A percentile compares a stretch with the other conserved stretches of the same genome.
These are phyloP conservation scores for Pyrus bretschneideri DNA, from an alignment of 306 rosid genomes.

Conservation along the genomic window DNA sequence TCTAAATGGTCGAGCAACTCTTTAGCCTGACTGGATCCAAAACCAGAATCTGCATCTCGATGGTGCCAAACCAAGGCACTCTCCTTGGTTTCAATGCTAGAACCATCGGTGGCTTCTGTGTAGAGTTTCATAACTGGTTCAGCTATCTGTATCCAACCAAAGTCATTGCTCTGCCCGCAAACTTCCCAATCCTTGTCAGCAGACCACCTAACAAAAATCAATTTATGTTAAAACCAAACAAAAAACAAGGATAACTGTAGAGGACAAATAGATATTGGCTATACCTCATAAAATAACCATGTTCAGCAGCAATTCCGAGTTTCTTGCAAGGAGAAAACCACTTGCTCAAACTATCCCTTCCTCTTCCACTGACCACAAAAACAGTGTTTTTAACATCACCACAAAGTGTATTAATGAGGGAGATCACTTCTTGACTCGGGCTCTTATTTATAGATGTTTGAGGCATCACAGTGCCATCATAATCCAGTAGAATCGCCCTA, in stretches of 20 bases:
- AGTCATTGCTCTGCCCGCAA: constrained; percentile 45
- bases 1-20: constrained; percentile 66
- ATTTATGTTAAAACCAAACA: background rate
- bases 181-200: constrained; percentile 45
- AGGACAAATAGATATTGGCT: background rate
- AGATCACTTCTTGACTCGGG: constrained; percentile 39
- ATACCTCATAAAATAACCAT: constrained; percentile 55
- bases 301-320: constrained; percentile 57
- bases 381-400: constrained; percentile 40
- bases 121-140: constrained; percentile 61
- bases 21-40: constrained; percentile 65
- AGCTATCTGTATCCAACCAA: constrained; percentile 55
- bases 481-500: constrained; percentile 55
- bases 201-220: constrained; percentile 40
- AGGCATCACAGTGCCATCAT: constrained; percentile 62
- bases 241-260: background rate
- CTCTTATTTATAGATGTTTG: constrained; percentile 43
- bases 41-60: constrained; percentile 63
- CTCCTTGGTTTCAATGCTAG: constrained; percentile 53
- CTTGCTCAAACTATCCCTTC: constrained; percentile 40
- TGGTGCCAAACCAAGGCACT: constrained; percentile 74
- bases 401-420: constrained; percentile 36
- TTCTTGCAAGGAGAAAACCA: constrained; percentile 53
- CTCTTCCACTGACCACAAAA: constrained; percentile 57
- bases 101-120: constrained; percentile 68